Conservation (phyloP, 768 basidiomycete genomes). For the Omphalotus guepiniiformis region DNA sequence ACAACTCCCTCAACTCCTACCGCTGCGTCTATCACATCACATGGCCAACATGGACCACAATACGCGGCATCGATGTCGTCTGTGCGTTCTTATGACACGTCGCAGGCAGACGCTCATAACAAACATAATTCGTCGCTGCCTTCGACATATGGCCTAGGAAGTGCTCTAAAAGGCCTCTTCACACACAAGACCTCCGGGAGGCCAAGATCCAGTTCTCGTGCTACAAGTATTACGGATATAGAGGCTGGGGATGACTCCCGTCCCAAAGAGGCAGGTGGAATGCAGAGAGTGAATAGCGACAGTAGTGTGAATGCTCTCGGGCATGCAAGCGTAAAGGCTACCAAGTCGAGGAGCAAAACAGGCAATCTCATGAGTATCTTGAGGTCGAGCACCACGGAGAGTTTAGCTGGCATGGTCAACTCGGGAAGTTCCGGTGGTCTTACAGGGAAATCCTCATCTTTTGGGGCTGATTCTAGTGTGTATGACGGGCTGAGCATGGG, state of each 20-base stretch:
- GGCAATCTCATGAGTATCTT: constrained; percentile 51
- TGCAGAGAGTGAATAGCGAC: neutral
- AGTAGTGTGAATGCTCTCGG: neutral
- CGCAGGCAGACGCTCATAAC: constrained; percentile 16
- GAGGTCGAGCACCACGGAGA: constrained; percentile 28
- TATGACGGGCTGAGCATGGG: constrained; percentile 18
- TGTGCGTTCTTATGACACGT: constrained; percentile 23
- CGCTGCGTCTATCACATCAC: no score
- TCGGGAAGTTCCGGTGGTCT: no score
- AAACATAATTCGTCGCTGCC: constrained; percentile 10
- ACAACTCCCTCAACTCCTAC: constrained; percentile 27
- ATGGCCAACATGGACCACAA: constrained; percentile 24
- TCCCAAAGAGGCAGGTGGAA: constrained; percentile 24
- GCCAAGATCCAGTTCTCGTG: constrained; percentile 53
- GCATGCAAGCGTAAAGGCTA: constrained; percentile 42
- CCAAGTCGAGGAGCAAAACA: constrained; percentile 51
- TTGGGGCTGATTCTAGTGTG: no score
- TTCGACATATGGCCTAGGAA: constrained; percentile 1
- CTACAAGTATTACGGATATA: constrained; percentile 36
- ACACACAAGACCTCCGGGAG: constrained; percentile 32
- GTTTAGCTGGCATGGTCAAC: constrained; percentile 14
- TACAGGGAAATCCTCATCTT: no score
- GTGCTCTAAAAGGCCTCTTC: constrained; percentile 57
- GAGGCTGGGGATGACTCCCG: constrained; percentile 17
- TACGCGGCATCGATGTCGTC: constrained; percentile 34